These are phyloP conservation scores for Dipodascus geniculatus DNA, from an alignment of 805 yeast genomes.

Conservation along the genomic window DNA sequence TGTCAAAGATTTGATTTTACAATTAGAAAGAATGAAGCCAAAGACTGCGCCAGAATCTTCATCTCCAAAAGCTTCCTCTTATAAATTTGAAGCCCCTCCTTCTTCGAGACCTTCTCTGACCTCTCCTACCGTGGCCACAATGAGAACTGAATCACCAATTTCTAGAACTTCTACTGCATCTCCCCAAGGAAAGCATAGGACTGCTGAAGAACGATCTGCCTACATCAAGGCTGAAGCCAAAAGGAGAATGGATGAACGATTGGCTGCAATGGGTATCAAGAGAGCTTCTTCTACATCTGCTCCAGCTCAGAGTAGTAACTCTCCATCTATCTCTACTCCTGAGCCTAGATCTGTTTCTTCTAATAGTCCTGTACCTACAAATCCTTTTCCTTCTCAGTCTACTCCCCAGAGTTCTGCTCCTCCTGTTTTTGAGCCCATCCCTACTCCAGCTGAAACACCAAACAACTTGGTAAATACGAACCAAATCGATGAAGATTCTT, in stretches of 20 bases:
- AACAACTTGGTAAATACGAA: no score
- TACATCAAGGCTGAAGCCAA: conserved; percentile 71
- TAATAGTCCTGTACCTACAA: background rate
- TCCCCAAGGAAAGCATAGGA: background rate
- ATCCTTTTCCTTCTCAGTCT: background rate
- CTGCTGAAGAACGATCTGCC: conserved; percentile 39
- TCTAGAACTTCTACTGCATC: conserved; percentile 37
- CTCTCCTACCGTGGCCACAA: conserved; percentile 6
- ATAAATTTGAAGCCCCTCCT: background rate
- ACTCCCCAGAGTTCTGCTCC: background rate
- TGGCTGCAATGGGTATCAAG: conserved; percentile 68
- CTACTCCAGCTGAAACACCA: background rate
- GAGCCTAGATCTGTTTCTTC: conserved; percentile 8
- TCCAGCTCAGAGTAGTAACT: conserved; percentile 7
- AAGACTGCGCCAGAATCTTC: background rate
- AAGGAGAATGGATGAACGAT: conserved; percentile 71
- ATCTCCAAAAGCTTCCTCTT: background rate
- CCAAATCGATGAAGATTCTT: background rate
- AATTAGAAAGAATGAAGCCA: conserved; percentile 25
- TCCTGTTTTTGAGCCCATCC: background rate
- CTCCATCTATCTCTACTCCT: conserved; percentile 8
- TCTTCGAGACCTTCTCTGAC: background rate
- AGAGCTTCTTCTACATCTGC: conserved; percentile 15
- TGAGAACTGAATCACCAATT: conserved; percentile 8
- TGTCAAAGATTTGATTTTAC: conserved; percentile 50